A percentile compares a stretch with the other conserved stretches of the same genome.
These are phyloP conservation scores for Xeromyces bisporus DNA, from an alignment of 495 filamentous ascomycete genomes.

Conservation along the genomic window DNA sequence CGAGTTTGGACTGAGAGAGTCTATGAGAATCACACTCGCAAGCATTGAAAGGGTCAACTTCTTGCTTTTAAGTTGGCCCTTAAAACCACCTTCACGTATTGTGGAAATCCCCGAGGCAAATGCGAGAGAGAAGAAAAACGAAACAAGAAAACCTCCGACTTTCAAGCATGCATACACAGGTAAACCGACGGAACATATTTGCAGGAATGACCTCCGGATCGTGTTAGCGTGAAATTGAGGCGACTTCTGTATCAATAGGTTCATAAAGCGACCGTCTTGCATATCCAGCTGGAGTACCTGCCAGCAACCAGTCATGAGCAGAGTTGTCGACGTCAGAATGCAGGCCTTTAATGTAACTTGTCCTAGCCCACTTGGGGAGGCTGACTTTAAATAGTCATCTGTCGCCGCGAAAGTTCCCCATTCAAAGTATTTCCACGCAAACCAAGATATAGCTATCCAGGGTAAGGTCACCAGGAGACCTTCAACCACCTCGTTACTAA, in stretches of 20 bases:
- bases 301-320: constrained; percentile 15
- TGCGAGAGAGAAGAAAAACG: constrained; percentile 31
- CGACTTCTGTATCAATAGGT: constrained; percentile 4
- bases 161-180: constrained; percentile 41
- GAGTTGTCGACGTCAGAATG: constrained; percentile 10
- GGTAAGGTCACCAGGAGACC: constrained; percentile 20
- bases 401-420: constrained; percentile 2
- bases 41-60: constrained; percentile 14
- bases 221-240: constrained; percentile 8
- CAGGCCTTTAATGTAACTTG: constrained; percentile 8
- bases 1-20: constrained; percentile 19
- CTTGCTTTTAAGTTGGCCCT: constrained; percentile 8
- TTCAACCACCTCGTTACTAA: constrained; percentile 17
- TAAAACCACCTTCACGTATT: constrained; percentile 11
- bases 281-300: constrained; percentile 8
- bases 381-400: constrained; percentile 1
- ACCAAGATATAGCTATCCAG: constrained; percentile 29
- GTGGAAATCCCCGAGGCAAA: constrained; percentile 24
- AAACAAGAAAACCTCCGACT: constrained; percentile 36
- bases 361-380: neutral
- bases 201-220: constrained; percentile 8
- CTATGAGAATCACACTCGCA: constrained; percentile 10
- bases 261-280: constrained; percentile 2
- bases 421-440: constrained; percentile 14
- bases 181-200: constrained; percentile 23